Evolutionary conservation across 2,329 filamentous ascomycete species (phyloP).

Genomic region (Xylariaceae sp.): DNA sequence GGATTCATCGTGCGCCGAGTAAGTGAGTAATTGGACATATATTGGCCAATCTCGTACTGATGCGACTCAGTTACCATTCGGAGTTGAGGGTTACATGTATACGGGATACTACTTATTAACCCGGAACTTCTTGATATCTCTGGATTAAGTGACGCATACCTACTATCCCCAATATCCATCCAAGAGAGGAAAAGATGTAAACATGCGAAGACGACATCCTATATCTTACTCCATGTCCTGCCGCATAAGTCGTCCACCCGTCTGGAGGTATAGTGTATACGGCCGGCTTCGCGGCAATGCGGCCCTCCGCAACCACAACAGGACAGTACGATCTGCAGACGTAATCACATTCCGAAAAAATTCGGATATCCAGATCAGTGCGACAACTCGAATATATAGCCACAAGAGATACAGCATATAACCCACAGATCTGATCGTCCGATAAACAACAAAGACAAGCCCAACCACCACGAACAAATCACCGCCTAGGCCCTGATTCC

Average conservation of each 20-base stretch:
- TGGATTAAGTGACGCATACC: too few species aligned
- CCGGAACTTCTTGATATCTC: not conserved
- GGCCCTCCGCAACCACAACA: not conserved
- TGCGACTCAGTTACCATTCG: not conserved
- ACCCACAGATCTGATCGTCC: not conserved
- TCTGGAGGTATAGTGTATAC: not conserved
- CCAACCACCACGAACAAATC: not conserved
- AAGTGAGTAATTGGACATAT: not conserved
- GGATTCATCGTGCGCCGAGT: not conserved
- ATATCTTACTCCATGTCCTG: not conserved
- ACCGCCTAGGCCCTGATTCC: not conserved
- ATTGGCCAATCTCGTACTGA: not conserved
- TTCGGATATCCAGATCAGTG: not conserved
- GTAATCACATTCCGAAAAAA: not conserved
- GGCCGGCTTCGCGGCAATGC: not conserved
- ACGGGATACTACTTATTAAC: not conserved
- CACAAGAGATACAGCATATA: not conserved
- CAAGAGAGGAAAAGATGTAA: not conserved
- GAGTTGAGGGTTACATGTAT: not conserved
- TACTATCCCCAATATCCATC: too few species aligned
- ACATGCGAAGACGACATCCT: not conserved
- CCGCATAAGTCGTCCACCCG: not conserved
- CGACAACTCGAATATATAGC: not conserved
- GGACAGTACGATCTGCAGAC: not conserved
- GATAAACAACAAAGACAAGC: not conserved